Evolutionary conservation across 1,284 basidiomycete species (phyloP).

Genomic region (Melampsora americana): DNA sequence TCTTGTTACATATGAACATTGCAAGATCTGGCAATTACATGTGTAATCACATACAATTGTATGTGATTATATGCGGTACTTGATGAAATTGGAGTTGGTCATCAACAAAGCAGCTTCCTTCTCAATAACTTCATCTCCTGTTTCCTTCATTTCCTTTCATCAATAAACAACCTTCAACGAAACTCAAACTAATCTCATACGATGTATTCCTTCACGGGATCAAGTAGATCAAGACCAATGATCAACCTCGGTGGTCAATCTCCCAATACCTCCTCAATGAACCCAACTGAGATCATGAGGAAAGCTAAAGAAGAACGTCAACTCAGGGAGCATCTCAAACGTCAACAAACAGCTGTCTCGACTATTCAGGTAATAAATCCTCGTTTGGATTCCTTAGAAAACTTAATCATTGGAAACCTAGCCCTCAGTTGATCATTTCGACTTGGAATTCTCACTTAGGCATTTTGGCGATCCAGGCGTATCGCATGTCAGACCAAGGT

Average conservation of each 20-base stretch:
- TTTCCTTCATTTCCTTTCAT: neutral
- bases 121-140: neutral
- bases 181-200: neutral
- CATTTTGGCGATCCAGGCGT: conserved; percentile 27
- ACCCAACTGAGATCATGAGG: conserved; percentile 36
- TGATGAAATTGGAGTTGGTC: neutral
- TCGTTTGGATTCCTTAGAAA: neutral
- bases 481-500: conserved; percentile 8
- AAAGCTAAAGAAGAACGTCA: conserved; percentile 33
- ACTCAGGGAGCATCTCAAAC: conserved; percentile 27
- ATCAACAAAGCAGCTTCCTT: neutral
- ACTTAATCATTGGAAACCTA: neutral
- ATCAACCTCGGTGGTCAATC: conserved; percentile 38
- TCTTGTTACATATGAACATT: too few relatives aligned
- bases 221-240: conserved; percentile 17
- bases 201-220: conserved; percentile 42
- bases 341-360: conserved; percentile 17
- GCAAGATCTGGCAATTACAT: neutral
- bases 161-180: neutral
- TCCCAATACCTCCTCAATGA: neutral
- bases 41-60: neutral
- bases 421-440: neutral
- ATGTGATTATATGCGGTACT: neutral
- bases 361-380: conserved; percentile 18
- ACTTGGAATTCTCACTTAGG: neutral